Conservation (phyloP, 139 green algal species). For the Deuterostichococcus epilithicus region DNA sequence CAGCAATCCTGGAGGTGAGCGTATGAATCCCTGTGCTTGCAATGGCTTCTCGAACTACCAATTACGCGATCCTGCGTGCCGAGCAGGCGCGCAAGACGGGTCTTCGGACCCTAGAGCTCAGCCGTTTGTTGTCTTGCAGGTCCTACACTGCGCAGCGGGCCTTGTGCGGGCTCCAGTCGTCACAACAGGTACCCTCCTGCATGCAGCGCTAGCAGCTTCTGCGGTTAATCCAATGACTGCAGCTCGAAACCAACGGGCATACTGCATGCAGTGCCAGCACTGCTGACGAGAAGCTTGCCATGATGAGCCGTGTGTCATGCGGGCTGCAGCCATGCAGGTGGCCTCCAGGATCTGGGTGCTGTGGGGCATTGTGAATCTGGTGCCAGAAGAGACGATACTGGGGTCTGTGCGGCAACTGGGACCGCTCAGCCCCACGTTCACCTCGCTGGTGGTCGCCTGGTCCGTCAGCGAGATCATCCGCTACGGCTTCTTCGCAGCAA, state of each 20-base stretch:
- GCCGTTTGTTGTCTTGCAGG: slow-evolving; percentile 8
- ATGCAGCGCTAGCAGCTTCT: not conserved
- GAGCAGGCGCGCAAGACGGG: not conserved
- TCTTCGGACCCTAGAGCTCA: not conserved
- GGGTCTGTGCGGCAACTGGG: slow-evolving; percentile 12
- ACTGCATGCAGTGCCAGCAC: not conserved
- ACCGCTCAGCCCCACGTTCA: slow-evolving; percentile 54
- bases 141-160: slow-evolving; percentile 73
- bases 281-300: not conserved
- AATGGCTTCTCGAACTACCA: not conserved
- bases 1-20: slow-evolving; percentile 76
- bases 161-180: slow-evolving; percentile 78
- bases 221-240: not conserved
- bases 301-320: not conserved
- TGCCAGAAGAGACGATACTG: slow-evolving; percentile 31
- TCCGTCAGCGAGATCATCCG: slow-evolving; percentile 83
- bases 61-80: no score
- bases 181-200: slow-evolving; percentile 58
- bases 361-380: slow-evolving; percentile 76
- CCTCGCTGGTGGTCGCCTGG: slow-evolving; percentile 81
- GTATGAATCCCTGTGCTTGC: not conserved
- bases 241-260: not conserved
- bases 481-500: slow-evolving; percentile 88
- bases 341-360: slow-evolving; percentile 77
- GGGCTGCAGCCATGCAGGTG: slow-evolving; percentile 74